Evolutionary conservation across 306 rosid genomes (phyloP).

Genomic region (Acacia crassicarpa): DNA sequence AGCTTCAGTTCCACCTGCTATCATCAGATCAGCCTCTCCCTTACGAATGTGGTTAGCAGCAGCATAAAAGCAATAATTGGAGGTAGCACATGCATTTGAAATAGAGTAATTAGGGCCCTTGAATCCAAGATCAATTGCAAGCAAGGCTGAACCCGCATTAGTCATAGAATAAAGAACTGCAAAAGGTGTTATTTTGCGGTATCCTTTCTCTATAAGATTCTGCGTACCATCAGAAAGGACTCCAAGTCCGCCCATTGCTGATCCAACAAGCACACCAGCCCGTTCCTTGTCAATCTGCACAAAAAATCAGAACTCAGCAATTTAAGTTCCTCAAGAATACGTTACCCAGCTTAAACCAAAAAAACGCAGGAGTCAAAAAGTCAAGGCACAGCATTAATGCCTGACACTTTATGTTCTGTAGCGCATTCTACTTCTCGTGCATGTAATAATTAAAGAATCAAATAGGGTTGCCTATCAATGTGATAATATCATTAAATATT

Average conservation of each 20-base stretch:
- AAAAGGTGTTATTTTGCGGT: slow-evolving; percentile 88
- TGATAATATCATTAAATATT: not conserved
- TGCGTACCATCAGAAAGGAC: slow-evolving; percentile 89
- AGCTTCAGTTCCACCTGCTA: slow-evolving; percentile 99
- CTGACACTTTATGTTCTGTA: not conserved
- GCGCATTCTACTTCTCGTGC: not conserved
- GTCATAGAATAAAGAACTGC: slow-evolving; percentile 95
- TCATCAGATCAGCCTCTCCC: slow-evolving; percentile 96
- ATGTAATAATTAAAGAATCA: slow-evolving; percentile 2
- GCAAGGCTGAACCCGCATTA: slow-evolving; percentile 96
- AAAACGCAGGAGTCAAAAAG: not conserved
- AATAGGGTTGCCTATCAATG: slow-evolving; percentile 1
- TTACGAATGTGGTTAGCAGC: slow-evolving; percentile 98
- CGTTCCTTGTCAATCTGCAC: slow-evolving; percentile 79
- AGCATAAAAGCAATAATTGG: slow-evolving; percentile 92
- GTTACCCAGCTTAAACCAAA: not conserved
- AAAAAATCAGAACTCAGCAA: slow-evolving; percentile 12
- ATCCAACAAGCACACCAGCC: slow-evolving; percentile 93
- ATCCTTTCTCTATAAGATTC: slow-evolving; percentile 78
- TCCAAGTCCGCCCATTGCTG: slow-evolving; percentile 95
- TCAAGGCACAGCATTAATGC: not conserved
- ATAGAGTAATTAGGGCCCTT: slow-evolving; percentile 98
- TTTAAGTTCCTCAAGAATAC: not conserved
- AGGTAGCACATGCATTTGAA: slow-evolving; percentile 98
- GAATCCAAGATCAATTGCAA: slow-evolving; percentile 87